phyloP scores from a whole-genome alignment of 257 asterid genomes.

The Nicotiana obtusifolia region DNA sequence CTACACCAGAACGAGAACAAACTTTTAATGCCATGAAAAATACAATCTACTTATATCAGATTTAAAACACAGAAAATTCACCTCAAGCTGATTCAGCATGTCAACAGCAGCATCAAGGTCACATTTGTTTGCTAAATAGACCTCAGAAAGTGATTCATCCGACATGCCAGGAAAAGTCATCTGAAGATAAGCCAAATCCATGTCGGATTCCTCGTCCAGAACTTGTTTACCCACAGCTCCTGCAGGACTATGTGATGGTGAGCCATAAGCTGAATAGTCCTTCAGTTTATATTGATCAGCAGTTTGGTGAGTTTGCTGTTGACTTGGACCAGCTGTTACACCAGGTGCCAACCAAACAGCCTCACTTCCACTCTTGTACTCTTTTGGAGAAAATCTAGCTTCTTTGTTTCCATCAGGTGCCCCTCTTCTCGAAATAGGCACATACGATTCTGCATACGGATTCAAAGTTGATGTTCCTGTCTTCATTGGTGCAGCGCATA shows the following conservation, averaged over 20 bases:
- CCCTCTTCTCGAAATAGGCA: slow-evolving; percentile 64
- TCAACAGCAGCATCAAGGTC: slow-evolving; percentile 70
- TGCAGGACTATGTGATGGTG: slow-evolving; percentile 39
- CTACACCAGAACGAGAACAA: not conserved
- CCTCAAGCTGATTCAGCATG: slow-evolving; percentile 82
- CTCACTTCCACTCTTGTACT: slow-evolving; percentile 32
- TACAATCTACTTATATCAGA: not conserved
- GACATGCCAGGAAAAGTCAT: slow-evolving; percentile 72
- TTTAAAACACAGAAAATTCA: slow-evolving; percentile 14
- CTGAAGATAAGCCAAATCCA: slow-evolving; percentile 68
- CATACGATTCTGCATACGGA: slow-evolving; percentile 74
- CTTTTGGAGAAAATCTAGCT: slow-evolving; percentile 20
- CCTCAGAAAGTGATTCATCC: slow-evolving; percentile 63
- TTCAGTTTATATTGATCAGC: slow-evolving; percentile 30
- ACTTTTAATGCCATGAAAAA: not conserved
- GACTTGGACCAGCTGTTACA: slow-evolving; percentile 24
- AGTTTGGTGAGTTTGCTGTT: slow-evolving; percentile 19
- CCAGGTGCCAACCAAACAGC: slow-evolving; percentile 32
- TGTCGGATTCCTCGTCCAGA: slow-evolving; percentile 43
- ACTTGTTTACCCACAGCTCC: slow-evolving; percentile 29
- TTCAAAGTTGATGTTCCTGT: slow-evolving; percentile 59
- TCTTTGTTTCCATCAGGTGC: slow-evolving; percentile 29
- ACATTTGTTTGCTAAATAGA: slow-evolving; percentile 50
- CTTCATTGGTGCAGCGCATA: slow-evolving; percentile 53
- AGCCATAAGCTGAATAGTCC: slow-evolving; percentile 39